phyloP scores from a whole-genome alignment of 371 early-diverging fungal genomes.

The Apophysomyces sp. region DNA sequence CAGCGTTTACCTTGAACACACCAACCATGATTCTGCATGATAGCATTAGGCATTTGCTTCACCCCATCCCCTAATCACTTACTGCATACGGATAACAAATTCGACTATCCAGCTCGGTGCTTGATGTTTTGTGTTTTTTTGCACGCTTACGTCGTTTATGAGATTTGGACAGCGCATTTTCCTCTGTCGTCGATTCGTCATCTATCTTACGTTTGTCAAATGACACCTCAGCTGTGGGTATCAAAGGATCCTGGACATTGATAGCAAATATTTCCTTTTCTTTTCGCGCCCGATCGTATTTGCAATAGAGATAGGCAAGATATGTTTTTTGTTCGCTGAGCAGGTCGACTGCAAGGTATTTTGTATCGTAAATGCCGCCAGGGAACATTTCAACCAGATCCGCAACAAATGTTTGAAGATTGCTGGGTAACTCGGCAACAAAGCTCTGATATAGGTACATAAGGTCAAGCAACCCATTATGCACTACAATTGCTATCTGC shows the following conservation, averaged over 20 bases:
- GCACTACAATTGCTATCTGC: conserved; percentile 71
- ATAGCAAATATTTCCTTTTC: not conserved
- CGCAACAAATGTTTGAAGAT: conserved; percentile 65
- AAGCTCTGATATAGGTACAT: conserved; percentile 88
- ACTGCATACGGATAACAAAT: conserved; percentile 75
- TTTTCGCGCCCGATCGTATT: conserved; percentile 45
- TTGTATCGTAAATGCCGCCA: conserved; percentile 90
- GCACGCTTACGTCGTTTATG: conserved; percentile 5
- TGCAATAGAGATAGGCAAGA: conserved; percentile 79
- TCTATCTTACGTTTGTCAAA: not conserved
- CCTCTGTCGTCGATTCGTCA: not conserved
- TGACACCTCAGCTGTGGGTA: not conserved
- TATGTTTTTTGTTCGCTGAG: conserved; percentile 65
- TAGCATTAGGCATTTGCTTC: not conserved
- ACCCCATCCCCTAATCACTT: conserved; percentile 25
- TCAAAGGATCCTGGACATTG: conserved; percentile 7
- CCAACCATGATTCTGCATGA: conserved; percentile 64
- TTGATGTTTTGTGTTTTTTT: not conserved
- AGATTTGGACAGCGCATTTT: not conserved
- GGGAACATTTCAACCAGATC: conserved; percentile 78
- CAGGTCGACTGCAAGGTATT: conserved; percentile 73
- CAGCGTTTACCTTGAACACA: conserved; percentile 68
- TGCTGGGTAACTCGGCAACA: conserved; percentile 70
- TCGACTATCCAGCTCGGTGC: conserved; percentile 17
- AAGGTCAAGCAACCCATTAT: conserved; percentile 91